Conservation (phyloP, 495 filamentous ascomycete genomes). For the Penicillium daleae region DNA sequence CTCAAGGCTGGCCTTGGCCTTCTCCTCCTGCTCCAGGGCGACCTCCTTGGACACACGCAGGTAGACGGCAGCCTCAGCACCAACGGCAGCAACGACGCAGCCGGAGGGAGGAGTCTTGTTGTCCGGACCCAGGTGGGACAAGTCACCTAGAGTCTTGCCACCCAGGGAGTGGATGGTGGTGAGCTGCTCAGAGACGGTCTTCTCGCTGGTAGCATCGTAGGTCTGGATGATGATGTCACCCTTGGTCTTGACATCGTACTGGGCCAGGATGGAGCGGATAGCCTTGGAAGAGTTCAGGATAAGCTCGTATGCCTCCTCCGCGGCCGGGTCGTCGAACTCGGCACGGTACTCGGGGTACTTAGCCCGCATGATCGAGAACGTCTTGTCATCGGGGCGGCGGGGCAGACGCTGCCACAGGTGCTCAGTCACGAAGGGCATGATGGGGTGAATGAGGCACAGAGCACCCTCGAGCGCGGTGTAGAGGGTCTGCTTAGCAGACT, state of each 20-base stretch:
- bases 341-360: conserved; percentile 61
- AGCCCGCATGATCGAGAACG: conserved; percentile 69
- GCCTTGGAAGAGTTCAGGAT: conserved; percentile 60
- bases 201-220: conserved; percentile 56
- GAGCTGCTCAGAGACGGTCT: conserved; percentile 60
- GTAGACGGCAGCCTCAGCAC: conserved; percentile 67
- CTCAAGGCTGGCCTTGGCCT: conserved; percentile 60
- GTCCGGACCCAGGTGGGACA: conserved; percentile 52
- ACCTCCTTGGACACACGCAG: conserved; percentile 71
- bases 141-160: conserved; percentile 61
- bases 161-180: conserved; percentile 65
- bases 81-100: conserved; percentile 72
- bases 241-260: conserved; percentile 63
- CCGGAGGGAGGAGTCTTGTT: conserved; percentile 62
- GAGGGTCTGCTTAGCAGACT: conserved; percentile 64
- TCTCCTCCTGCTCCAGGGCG: conserved; percentile 65
- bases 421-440: conserved; percentile 81
- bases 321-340: conserved; percentile 59
- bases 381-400: conserved; percentile 61
- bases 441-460: conserved; percentile 70
- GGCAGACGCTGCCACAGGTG: conserved; percentile 81
- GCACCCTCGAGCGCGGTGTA: conserved; percentile 73
- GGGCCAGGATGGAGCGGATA: conserved; percentile 59
- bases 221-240: conserved; percentile 62
- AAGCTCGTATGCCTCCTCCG: conserved; percentile 68